Base-by-base conservation (phyloP, 2,329 filamentous ascomycete genomes). In the Cladophialophora chaetospira region DNA sequence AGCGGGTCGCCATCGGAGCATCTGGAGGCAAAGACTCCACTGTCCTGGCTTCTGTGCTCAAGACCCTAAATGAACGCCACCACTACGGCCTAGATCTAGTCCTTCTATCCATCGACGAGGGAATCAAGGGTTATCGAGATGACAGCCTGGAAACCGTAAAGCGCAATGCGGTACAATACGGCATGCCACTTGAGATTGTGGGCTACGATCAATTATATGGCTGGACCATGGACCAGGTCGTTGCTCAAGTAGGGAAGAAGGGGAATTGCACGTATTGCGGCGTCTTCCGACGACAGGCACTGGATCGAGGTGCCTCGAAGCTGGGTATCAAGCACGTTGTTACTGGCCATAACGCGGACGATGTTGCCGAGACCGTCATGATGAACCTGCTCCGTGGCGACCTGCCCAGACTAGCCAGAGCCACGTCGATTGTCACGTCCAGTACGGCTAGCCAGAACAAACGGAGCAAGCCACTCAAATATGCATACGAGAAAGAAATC, bases 161-260 rank as follows among this genome's bases (percentile, higher is more conserved):
- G 80, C 82, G 93, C 58, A 97, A 99, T 72, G 89, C 92, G 0
- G 72, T 83, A 10, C 91, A 97, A 72, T 97, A 97, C 74, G 85
- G 88, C 1, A 95, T 99, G 88, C 85, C 89, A 0, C 77, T 99
- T 46, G 89, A 91, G 66, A 96, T 99, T 54, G 85, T 99, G 47
- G 91, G 93, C 47, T 99, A 99, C 68, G 88, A 87, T 52, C 89
- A 97, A 68, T 79, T 99, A 8, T 99, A 99, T 71, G 94, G 93
- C 6, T 99, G 94, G 94, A 97, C 92, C 1, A 99, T 99, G 94
- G 94, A 99, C 69, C 91, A 97, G 69, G 94, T 99, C 8, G 95
- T 99, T 3, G 89, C 92, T 67, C 90, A 93, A 45, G 89, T 99
- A 48, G 94, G 94, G 11, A 97, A 97, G 77, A 97, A 97, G 73